Percentiles rank a stretch among this genome's conserved stretches.
Conservation (phyloP, 129 eudicot species). For the Scalesia atractyloides region DNA sequence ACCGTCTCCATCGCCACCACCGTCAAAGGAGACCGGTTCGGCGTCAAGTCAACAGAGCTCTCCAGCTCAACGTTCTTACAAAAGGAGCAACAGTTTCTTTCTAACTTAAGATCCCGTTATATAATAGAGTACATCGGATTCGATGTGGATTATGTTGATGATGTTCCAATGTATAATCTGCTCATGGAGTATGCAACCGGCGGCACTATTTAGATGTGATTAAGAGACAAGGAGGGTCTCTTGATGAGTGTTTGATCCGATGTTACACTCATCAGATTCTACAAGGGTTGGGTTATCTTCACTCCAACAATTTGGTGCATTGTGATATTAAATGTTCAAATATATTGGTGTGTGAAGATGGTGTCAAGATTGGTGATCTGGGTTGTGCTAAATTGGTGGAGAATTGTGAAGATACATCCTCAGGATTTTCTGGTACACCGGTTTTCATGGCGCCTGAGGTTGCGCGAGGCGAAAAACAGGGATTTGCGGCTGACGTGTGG, state of each 20-base stretch:
- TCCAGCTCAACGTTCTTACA: conserved; percentile 48
- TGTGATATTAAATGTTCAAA: conserved; percentile 80
- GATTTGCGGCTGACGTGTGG: conserved; percentile 78
- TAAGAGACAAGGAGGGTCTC: conserved; percentile 50
- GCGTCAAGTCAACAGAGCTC: conserved; percentile 63
- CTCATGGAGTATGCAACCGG: conserved; percentile 59
- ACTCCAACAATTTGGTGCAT: conserved; percentile 59
- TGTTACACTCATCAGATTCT: conserved; percentile 54
- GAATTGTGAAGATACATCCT: conserved; percentile 20
- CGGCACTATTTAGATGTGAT: conserved; percentile 62
- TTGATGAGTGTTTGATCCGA: conserved; percentile 50
- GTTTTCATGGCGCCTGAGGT: conserved; percentile 89
- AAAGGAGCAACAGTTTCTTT: conserved; percentile 50
- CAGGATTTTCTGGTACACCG: conserved; percentile 71
- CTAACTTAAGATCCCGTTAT: conserved; percentile 52
- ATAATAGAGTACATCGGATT: conserved; percentile 55
- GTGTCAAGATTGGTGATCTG: conserved; percentile 69
- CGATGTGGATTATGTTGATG: conserved; percentile 33
- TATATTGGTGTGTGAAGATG: conserved; percentile 41
- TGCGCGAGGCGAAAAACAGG: conserved; percentile 81
- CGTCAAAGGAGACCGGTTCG: conserved; percentile 48
- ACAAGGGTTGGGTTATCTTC: conserved; percentile 64
- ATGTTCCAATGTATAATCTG: conserved; percentile 47
- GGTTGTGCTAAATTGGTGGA: conserved; percentile 57
- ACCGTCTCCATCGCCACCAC: conserved; percentile 60